A percentile compares a stretch with the other conserved stretches of the same genome.
Evolutionary conservation across 176 grass and related monocot genomes (phyloP).

Genomic region (Hsuehochloa calcarea): DNA sequence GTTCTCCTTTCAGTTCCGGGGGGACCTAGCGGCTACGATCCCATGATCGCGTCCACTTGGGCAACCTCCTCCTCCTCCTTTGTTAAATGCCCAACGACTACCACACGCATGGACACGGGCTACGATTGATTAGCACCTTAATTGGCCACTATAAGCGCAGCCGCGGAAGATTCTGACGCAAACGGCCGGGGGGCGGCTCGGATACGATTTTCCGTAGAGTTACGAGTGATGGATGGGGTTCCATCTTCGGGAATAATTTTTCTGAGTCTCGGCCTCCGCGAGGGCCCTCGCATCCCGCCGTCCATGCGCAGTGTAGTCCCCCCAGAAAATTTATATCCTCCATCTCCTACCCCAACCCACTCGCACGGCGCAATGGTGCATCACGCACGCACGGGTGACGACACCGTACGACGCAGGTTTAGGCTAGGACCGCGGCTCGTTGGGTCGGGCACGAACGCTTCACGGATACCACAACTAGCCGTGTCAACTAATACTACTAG

Average conservation of each 20-base stretch:
- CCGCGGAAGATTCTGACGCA: not conserved
- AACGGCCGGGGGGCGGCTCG: not conserved
- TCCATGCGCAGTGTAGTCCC: too few species aligned
- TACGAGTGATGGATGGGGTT: not conserved
- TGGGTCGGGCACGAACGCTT: not conserved
- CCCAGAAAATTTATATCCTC: too few species aligned
- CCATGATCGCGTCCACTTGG: slow-evolving; percentile 30
- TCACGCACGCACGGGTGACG: not conserved
- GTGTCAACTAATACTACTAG: not conserved
- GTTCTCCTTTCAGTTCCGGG: not conserved
- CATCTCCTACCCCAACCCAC: not conserved
- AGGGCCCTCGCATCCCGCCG: too few species aligned
- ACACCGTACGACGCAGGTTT: not conserved
- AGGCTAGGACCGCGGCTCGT: too few species aligned
- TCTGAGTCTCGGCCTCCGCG: too few species aligned
- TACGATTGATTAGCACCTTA: not conserved
- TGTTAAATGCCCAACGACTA: slow-evolving; percentile 35
- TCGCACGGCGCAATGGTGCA: too few species aligned
- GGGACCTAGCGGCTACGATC: slow-evolving; percentile 10
- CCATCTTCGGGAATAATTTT: too few species aligned
- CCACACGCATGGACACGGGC: not conserved
- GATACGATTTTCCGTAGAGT: too few species aligned
- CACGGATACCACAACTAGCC: not conserved
- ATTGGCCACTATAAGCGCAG: not conserved
- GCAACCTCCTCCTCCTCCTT: not conserved